phyloP scores from a whole-genome alignment of 176 grass and related monocot genomes.

The Phragmites australis region DNA sequence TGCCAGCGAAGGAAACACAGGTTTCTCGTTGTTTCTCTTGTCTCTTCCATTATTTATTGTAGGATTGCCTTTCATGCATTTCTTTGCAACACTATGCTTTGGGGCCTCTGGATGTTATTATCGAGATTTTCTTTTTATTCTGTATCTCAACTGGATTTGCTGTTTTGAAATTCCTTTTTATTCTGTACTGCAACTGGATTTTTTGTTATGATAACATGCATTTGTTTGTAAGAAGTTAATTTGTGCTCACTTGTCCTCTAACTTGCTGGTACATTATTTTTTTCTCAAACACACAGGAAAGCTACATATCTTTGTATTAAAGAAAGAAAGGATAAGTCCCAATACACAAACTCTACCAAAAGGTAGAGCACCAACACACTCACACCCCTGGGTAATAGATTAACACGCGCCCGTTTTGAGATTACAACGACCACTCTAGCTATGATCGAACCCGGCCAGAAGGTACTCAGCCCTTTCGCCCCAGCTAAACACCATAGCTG shows the following conservation, averaged over 20 bases:
- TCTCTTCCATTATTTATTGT: not conserved
- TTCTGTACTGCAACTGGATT: not conserved
- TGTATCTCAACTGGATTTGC: not conserved
- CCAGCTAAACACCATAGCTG: too few relatives aligned
- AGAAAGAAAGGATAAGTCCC: too few relatives aligned
- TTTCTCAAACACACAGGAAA: too few relatives aligned
- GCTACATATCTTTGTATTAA: too few relatives aligned
- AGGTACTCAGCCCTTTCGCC: too few relatives aligned
- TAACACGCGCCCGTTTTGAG: too few relatives aligned
- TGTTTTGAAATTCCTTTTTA: not conserved
- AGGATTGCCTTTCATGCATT: constrained; percentile 14
- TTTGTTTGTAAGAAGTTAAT: not conserved
- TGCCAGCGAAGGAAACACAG: constrained; percentile 38
- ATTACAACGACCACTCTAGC: too few relatives aligned
- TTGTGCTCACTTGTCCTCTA: constrained; percentile 9
- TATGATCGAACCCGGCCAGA: too few relatives aligned
- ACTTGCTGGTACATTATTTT: not conserved
- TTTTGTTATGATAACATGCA: not conserved
- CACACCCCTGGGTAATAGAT: too few relatives aligned
- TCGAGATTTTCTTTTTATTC: not conserved
- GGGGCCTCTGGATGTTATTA: not conserved
- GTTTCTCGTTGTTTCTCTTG: constrained; percentile 17
- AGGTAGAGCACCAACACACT: too few relatives aligned
- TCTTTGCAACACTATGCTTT: constrained; percentile 14
- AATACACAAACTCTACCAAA: too few relatives aligned